Base-by-base conservation (phyloP, 208 protist species). In the Wallacemonas rigidus region DNA sequence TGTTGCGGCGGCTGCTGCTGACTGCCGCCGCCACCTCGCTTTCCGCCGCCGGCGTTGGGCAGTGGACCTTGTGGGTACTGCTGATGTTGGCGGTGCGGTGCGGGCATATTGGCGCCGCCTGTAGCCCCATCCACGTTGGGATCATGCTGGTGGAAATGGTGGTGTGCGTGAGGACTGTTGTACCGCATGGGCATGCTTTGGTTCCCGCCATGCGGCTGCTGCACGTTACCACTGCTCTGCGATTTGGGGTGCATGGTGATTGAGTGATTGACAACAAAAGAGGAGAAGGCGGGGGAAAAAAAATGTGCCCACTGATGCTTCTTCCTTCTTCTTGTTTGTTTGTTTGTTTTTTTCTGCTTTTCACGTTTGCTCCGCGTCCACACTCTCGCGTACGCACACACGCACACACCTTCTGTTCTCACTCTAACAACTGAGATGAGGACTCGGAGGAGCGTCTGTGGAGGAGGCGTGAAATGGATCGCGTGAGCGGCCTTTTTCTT, bases 11-110 rank as follows among this genome's bases (percentile, higher is more conserved):
- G 74, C 15, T 60, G 67, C 60, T 79, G 71, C 41, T 71, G 71
- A 17, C 55, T 67, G 55, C 68, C 69, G 15, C 72, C 75, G 61
- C 80, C 80, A 40, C 75, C 80, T 35, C 80, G 73, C 69, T 71
- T 62, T 40, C 75, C 71, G n/a, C 51, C 53, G 51, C 51, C 50
- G 9, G 51, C 60, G 26, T 51, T 65, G n/a, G 40, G 36, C 9
- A 41, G 60, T 12, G 60, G 60, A 8, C 3, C 41, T n/a, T 65
- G 60, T 26, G 44, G 60, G 60, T 65, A 65, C 60, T 26, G 26
- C 26, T 65, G 60, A 4, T 65, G 36, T 12, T 44, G 38, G 14
- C 60, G 60, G 12, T 65, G 60, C 4, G 60, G 56, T 7, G 8
- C 4, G 7, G 41, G 56, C 56, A 62, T 62, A n/a, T 56, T 43